Base-by-base conservation (phyloP, 2,329 filamentous ascomycete species). In the Nemania abortiva region DNA sequence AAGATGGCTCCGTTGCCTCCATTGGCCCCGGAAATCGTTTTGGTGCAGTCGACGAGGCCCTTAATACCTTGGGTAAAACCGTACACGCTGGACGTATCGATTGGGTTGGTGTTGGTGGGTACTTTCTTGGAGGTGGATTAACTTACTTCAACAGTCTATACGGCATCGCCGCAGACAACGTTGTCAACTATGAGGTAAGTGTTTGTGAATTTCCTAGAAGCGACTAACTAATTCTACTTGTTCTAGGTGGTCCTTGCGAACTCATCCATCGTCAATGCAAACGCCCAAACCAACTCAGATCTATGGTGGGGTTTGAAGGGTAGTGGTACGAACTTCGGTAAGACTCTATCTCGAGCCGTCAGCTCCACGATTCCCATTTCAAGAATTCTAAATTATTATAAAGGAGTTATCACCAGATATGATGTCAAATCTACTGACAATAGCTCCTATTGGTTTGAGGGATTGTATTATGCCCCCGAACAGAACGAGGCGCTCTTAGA, bases 1-100 rank as follows among this genome's bases (percentile, higher is more conserved):
- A 60, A n/a, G 56, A 66, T 15, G 6, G 34, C 13, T 39, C 47
- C 1, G 15, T 56, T 22, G 53, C 49, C 18, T 52, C 22, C 1
- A 20, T 64, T 11, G 62, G 53, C 5, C 22, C 62, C 1, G 62
- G 62, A 18, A 64, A 20, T 6, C 62, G 53, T 6, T 64, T 56
- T 29, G 54, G 45, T 0, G 62, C 47, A 9, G 62, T 52, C 18
- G 47, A 31, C 24, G 37, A 39, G 6, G 15, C 45, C 22, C 62
- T 64, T 15, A 47, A 58, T 37, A 15, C 37, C 18, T 10, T 13
- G 2, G 24, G 24, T 6, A 58, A 7, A 31, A 37, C 56, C 10
- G 37, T 58, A 4, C 37, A 47, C 10, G 57, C 42, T 11, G 47
- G 57, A 6, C 57, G 57, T 24, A 52, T 34, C n/a, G 49, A 60